Percentiles rank a stretch among this genome's conserved stretches.
Evolutionary conservation across 768 basidiomycete genomes (phyloP).

Genomic region (Tylopilus subfusipes): DNA sequence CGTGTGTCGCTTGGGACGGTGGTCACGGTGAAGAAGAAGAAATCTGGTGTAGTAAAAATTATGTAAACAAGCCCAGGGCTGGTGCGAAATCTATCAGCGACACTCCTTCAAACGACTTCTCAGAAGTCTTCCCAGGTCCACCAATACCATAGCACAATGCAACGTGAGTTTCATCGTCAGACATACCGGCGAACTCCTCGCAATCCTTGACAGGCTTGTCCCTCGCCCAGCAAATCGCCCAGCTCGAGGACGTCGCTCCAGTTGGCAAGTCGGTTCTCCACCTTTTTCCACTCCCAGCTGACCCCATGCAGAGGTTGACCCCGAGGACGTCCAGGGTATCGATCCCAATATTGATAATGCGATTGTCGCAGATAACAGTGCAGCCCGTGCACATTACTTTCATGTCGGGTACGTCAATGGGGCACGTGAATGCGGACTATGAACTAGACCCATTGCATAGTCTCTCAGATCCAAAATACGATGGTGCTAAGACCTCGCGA

Average conservation of each 20-base stretch:
- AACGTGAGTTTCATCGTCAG: slow-evolving; percentile 24
- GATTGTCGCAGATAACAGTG: slow-evolving; percentile 30
- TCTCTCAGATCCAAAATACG: slow-evolving; percentile 76
- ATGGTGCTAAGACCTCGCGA: slow-evolving; percentile 61
- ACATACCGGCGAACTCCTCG: slow-evolving; percentile 3
- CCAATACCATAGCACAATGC: slow-evolving; percentile 13
- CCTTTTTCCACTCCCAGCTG: slow-evolving; percentile 5
- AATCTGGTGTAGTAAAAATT: slow-evolving; percentile 29
- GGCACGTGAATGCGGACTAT: not conserved
- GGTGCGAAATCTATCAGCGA: slow-evolving; percentile 1
- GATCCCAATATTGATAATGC: slow-evolving; percentile 38
- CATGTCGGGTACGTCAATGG: slow-evolving; percentile 67
- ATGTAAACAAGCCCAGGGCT: slow-evolving; percentile 26
- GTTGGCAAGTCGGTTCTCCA: slow-evolving; percentile 45
- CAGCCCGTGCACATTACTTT: slow-evolving; percentile 72
- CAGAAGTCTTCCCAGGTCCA: not conserved
- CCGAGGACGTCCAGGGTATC: slow-evolving; percentile 57
- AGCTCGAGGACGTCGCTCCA: slow-evolving; percentile 70
- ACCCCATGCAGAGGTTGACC: slow-evolving; percentile 59
- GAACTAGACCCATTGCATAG: slow-evolving; percentile 27
- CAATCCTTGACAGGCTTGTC: slow-evolving; percentile 42
- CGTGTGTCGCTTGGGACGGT: slow-evolving; percentile 31
- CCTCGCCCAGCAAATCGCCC: slow-evolving; percentile 76
- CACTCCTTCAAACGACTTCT: not conserved
- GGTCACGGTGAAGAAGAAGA: slow-evolving; percentile 29